Base-by-base conservation (phyloP, 2,329 filamentous ascomycete genomes). In the Ambrosiella cleistominuta region DNA sequence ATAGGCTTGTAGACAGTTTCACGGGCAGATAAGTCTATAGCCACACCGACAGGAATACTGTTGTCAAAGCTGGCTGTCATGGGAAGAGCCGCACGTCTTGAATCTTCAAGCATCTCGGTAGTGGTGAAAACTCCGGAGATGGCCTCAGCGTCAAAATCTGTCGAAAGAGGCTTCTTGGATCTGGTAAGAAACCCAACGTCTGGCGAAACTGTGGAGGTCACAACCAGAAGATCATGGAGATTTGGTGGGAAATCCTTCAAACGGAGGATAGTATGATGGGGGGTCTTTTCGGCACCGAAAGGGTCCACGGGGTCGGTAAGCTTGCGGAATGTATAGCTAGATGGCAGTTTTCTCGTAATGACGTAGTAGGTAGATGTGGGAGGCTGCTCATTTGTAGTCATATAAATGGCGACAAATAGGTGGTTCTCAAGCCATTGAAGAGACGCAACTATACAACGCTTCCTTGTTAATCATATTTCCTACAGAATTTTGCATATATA, bases 391-490 rank as follows among this genome's bases (percentile, higher is more conserved):
- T 76, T 75, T 61, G 76, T 77, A 37, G 77, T 72, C n/a, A 86
- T 88, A 69, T 96, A 85, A 19, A 93, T 79, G 58, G 84, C 76
- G 50, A 97, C 75, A 67, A 96, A 94, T 1, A 91, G 72, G 64
- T 94, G 73, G 64, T 93, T 95, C 66, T 93, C 86, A 17, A 97
- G 76, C 93, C 94, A 98, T 42, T 78, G 77, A 45, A 98, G 76
- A 13, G 85, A 85, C 3, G 88, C 87, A 2, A 94, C 87, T 84
- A 64, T 63, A 70, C 66, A 1, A 44, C 19, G 55, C 37, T 8
- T 6, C 27, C 12, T 51, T n/a, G 40, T 60, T 60, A 57, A 40
- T 44, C 36, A 7, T 19, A 27, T 50, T 35, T 56, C 42, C 56
- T 8, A 8, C 5, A 19, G n/a, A 38, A 15, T 27, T 27, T 35